A percentile compares a stretch with the other conserved stretches of the same genome.
Evolutionary conservation across 192 early-diverging fungal species (phyloP).

Genomic region (Coemansia nantahalensis): DNA sequence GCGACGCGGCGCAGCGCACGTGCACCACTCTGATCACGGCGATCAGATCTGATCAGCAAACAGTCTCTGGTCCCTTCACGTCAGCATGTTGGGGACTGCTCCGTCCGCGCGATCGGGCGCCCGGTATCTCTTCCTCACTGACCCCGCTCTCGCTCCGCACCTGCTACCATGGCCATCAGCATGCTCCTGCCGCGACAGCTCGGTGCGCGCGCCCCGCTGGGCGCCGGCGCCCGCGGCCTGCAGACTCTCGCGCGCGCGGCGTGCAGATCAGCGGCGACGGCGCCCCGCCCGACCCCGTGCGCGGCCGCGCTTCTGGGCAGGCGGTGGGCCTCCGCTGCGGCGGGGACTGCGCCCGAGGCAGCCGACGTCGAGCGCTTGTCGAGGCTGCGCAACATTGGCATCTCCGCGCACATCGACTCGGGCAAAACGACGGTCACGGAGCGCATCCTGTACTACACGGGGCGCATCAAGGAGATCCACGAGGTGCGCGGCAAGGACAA

Average conservation of each 20-base stretch:
- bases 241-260: neutral
- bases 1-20: too few relatives aligned
- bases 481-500: constrained; percentile 83
- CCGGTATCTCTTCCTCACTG: too few relatives aligned
- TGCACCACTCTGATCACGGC: too few relatives aligned
- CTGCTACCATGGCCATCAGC: constrained; percentile 3
- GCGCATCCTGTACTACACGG: constrained; percentile 80
- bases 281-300: constrained; percentile 4
- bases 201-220: too few relatives aligned
- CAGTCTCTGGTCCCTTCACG: too few relatives aligned
- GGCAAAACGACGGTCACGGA: constrained; percentile 87
- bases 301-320: constrained; percentile 12
- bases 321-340: constrained; percentile 27
- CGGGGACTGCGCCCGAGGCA: constrained; percentile 3
- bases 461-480: constrained; percentile 86
- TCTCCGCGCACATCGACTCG: constrained; percentile 86
- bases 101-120: too few relatives aligned
- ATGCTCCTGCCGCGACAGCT: constrained; percentile 47
- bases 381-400: constrained; percentile 81
- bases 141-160: too few relatives aligned
- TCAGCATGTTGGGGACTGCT: too few relatives aligned
- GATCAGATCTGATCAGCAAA: too few relatives aligned
- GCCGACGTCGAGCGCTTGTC: constrained; percentile 57
- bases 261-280: neutral
- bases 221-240: constrained; percentile 1